phyloP scores from a whole-genome alignment of 495 filamentous ascomycete species.

The Trypethelium eluteriae region DNA sequence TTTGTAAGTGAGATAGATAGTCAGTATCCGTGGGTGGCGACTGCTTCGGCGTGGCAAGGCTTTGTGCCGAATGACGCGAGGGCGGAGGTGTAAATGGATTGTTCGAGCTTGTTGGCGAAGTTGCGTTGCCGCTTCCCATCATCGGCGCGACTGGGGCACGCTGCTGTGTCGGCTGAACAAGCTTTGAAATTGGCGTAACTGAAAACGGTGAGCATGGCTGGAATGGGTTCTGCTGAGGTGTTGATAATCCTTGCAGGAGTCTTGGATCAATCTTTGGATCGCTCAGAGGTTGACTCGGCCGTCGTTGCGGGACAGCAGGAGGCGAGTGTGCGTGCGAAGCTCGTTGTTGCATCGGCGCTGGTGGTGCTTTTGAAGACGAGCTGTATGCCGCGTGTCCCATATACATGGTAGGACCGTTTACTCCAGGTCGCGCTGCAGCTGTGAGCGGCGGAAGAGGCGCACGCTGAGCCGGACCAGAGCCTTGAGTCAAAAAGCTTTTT shows the following conservation, averaged over 20 bases:
- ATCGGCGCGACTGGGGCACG: constrained; percentile 21
- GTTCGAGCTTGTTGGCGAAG: constrained; percentile 17
- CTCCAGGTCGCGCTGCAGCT: neutral
- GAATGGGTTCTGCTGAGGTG: constrained; percentile 25
- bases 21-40: constrained; percentile 18
- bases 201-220: constrained; percentile 14
- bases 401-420: constrained; percentile 3
- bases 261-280: constrained; percentile 12
- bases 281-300: neutral
- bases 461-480: neutral
- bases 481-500: constrained; percentile 17
- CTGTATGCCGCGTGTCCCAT: constrained; percentile 14
- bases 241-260: constrained; percentile 20
- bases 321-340: constrained; percentile 12
- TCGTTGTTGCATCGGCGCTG: constrained; percentile 15
- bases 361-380: constrained; percentile 9
- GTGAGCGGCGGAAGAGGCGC: neutral
- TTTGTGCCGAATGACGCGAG: constrained; percentile 17
- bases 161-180: constrained; percentile 9
- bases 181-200: neutral
- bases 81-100: constrained; percentile 19
- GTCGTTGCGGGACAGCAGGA: neutral
- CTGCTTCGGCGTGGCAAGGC: constrained; percentile 13
- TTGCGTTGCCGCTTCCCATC: constrained; percentile 22
- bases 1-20: constrained; percentile 31